phyloP scores from a whole-genome alignment of 345 rosid genomes.

The Citrus reticulata region DNA sequence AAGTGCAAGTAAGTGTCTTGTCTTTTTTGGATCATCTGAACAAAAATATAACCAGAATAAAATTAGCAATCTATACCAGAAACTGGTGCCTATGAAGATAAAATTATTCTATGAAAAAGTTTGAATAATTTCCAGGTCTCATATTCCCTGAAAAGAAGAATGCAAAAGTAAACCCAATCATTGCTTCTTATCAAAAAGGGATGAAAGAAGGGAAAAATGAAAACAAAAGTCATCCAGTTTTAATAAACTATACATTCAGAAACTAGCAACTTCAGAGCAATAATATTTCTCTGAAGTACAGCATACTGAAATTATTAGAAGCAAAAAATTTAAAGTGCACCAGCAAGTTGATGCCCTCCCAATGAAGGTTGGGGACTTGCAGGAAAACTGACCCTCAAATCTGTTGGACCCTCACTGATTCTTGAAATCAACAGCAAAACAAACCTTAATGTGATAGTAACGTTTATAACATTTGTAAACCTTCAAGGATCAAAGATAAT shows the following conservation, averaged over 20 bases:
- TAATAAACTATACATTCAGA: background rate
- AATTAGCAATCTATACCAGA: background rate
- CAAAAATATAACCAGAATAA: background rate
- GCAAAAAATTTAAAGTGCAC: background rate
- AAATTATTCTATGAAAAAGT: background rate
- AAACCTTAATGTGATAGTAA: background rate
- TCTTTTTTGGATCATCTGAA: slow-evolving; percentile 71
- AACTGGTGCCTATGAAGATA: background rate
- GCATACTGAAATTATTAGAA: background rate
- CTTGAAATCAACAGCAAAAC: background rate
- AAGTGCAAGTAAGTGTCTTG: slow-evolving; percentile 53
- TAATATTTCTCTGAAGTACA: background rate
- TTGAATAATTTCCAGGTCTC: background rate
- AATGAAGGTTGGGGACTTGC: background rate
- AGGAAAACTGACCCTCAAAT: background rate
- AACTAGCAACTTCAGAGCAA: background rate
- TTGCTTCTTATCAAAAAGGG: background rate
- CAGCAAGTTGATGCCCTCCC: background rate
- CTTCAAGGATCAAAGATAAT: background rate
- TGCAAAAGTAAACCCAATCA: background rate
- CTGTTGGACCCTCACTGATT: background rate
- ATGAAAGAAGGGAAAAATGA: background rate
- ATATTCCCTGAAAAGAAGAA: background rate
- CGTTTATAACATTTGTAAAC: background rate
- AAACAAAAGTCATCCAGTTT: background rate